These are phyloP conservation scores for Clavispora vitiphila DNA, from an alignment of 805 yeast genomes.

Conservation along the genomic window DNA sequence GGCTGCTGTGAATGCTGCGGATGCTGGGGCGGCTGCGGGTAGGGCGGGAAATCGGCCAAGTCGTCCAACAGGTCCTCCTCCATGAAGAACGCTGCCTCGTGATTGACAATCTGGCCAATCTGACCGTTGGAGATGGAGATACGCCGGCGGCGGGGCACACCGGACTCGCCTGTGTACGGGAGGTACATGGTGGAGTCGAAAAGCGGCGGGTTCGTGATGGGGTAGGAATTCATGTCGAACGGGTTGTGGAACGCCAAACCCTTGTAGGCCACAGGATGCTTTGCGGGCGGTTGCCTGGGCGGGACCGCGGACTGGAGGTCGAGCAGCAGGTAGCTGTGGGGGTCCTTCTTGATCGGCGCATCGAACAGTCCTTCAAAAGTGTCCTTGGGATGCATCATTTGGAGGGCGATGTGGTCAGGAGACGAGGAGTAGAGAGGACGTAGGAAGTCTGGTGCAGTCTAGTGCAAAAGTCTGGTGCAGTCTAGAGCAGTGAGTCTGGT, in stretches of 20 bases:
- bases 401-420: background rate
- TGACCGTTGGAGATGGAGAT: conserved; percentile 83
- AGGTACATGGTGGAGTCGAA: conserved; percentile 39
- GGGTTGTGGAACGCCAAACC: conserved; percentile 28
- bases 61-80: conserved; percentile 23
- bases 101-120: conserved; percentile 64
- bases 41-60: conserved; percentile 6
- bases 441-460: too few species aligned
- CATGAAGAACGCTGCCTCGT: conserved; percentile 36
- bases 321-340: background rate
- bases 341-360: background rate
- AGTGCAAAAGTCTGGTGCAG: too few species aligned
- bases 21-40: background rate
- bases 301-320: background rate
- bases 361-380: background rate
- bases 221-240: conserved; percentile 37
- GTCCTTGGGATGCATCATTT: background rate
- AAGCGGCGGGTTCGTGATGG: conserved; percentile 43
- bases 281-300: background rate
- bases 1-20: too few species aligned
- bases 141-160: conserved; percentile 48
- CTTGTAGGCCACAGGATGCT: conserved; percentile 7
- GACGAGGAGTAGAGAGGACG: background rate
- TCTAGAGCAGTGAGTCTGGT: too few species aligned
- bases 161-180: conserved; percentile 28